These are phyloP conservation scores for Juncus effusus DNA, from an alignment of 176 grass and related monocot genomes.

Conservation along the genomic window DNA sequence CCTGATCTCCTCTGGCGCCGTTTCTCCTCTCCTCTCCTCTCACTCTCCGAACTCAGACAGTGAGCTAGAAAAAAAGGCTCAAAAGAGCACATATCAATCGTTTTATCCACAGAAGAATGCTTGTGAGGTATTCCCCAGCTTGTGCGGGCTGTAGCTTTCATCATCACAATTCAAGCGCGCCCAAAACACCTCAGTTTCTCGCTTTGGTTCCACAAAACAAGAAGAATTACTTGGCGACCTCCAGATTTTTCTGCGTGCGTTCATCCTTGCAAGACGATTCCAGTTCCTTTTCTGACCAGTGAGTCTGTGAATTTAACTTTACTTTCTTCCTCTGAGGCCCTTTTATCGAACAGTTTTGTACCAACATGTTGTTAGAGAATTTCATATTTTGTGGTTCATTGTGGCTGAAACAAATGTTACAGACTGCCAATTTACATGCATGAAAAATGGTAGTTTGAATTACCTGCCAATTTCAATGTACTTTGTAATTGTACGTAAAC, in stretches of 20 bases:
- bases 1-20: neutral
- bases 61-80: neutral
- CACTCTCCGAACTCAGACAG: neutral
- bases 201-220: conserved; percentile 1
- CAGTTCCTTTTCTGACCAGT: neutral
- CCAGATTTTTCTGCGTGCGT: neutral
- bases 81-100: neutral
- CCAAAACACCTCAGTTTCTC: neutral
- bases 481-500: too few relatives aligned
- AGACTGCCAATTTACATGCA: too few relatives aligned
- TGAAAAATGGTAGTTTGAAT: too few relatives aligned
- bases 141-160: neutral
- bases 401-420: too few relatives aligned
- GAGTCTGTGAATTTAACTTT: conserved; percentile 1
- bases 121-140: conserved; percentile 10
- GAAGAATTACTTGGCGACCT: neutral
- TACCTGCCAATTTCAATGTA: too few relatives aligned
- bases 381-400: too few relatives aligned
- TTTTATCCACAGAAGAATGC: neutral
- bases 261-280: conserved; percentile 1
- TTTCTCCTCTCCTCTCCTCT: neutral
- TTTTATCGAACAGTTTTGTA: too few relatives aligned
- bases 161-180: neutral
- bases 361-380: too few relatives aligned
- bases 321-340: neutral